Base-by-base conservation (phyloP, 371 early-diverging fungal species). In the Syncephalastrum racemosum region DNA sequence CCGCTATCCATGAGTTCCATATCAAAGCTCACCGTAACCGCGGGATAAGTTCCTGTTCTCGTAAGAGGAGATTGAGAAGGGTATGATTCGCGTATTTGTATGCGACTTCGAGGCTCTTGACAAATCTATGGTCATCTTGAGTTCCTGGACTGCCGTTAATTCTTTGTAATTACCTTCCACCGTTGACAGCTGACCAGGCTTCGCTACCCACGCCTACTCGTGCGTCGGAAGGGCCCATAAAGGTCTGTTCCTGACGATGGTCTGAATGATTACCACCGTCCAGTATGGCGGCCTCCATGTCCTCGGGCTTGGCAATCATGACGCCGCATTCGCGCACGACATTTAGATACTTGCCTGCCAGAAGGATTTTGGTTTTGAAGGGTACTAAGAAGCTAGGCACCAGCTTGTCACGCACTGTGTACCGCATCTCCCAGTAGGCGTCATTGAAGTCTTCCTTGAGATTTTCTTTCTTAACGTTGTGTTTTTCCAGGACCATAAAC, bases 321-420 rank as follows among this genome's bases (percentile, higher is more conserved):
- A 85, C 84, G 49, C 90, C 90, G 64, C 95, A 96, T 57, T 91
- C 95, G 4, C 90, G 79, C 18, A 96, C 82, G 1, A 96, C 95
- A 65, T 96, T 97, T 56, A 95, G 72, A 61, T 95, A 97, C 67
- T 95, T 96, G 25, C 98, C 98, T 0, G 96, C 92, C 24, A 88
- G 68, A 58, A 97, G 66, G 39, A 97, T 89, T 70, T 94, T 93
- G 15, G 80, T 77, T 43, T 87, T 79, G 14, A 84, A 78, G 4
- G 87, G 84, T 14, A 81, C 84, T 20, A 98, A 68, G 51, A 93
- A 94, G 0, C 73, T 71, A 2, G 98, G 98, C 0, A 92, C 80
- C 4, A 51, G 47, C 18, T 64, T 64, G 16, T 79, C 84, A 4
- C 89, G 79, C 4, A 92, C 66, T 3, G 85, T 82, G 64, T 93